Evolutionary conservation across 2,329 filamentous ascomycete genomes (phyloP), one percentile per base, ranked within the genome.

Genomic region (Verticillium dahliae): DNA sequence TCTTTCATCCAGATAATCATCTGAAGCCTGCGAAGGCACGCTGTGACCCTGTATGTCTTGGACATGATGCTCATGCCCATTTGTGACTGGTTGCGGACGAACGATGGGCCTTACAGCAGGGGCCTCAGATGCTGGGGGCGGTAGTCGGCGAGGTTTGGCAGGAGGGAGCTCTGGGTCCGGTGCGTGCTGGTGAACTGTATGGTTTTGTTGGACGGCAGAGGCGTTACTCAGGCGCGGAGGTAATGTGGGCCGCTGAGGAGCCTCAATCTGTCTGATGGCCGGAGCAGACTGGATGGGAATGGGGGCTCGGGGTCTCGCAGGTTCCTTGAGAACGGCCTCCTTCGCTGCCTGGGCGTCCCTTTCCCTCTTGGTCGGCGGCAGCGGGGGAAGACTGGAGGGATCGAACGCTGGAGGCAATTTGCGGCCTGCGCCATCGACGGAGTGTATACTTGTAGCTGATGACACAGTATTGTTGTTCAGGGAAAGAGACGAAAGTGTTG

Each of bases 361-460:
- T 62, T 87, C 85, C 52, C 80, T 77, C 64, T 76, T 78, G 1
- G 81, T 78, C 0, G 84, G 85, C 0, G 85, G 85, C 39, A 88
- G 71, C 11, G 81, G 78, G 0, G 85, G 85, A 11, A 88, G 74
- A 58, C 79, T 82, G n/a, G 83, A 76, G 38, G 81, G 77, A 59
- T 85, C 84, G 57, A 84, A 78, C 0, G 80, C 71, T 1, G 85
- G 85, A 2, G 86, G 84, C 27, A 88, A 70, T 60, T 80, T 85
- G 63, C 84, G 77, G 14, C 74, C 66, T 4, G 72, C 64, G 9
- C 74, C 69, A 11, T 80, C 79, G 27, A 73, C 71, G 1, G 82
- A 81, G 9, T 75, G 73, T 56, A 76, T 73, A 66, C 80, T 86
- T 0, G 81, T 79, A 27, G 75, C 75, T 1, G 83, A 83, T 9